Percentiles rank a stretch among this genome's conserved stretches.
Evolutionary conservation across 2,329 filamentous ascomycete genomes (phyloP).

Genomic region (Zymoseptoria tritici): DNA sequence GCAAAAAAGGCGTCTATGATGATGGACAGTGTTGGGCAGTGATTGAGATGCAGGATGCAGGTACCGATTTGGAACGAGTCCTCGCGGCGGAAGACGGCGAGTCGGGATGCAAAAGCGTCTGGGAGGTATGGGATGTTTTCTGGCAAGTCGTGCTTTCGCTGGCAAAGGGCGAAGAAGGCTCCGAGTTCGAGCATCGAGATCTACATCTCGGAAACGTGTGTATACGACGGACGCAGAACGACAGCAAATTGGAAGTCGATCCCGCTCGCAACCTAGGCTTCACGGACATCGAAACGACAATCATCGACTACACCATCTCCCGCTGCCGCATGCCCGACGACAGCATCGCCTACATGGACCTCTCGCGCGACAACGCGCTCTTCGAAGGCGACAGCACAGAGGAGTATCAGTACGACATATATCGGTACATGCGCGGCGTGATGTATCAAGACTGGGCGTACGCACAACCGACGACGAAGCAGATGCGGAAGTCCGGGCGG

Average conservation of each 20-base stretch:
- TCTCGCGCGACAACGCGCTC: slow-evolving; percentile 36
- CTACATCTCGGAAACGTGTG: slow-evolving; percentile 62
- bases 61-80: slow-evolving; percentile 46
- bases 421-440: slow-evolving; percentile 45
- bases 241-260: slow-evolving; percentile 15
- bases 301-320: slow-evolving; percentile 62
- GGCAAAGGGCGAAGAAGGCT: slow-evolving; percentile 53
- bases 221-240: slow-evolving; percentile 28
- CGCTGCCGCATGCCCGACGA: slow-evolving; percentile 44
- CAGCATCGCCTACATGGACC: slow-evolving; percentile 39
- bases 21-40: slow-evolving; percentile 55
- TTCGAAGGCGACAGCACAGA: slow-evolving; percentile 41
- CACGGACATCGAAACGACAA: slow-evolving; percentile 52
- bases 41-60: slow-evolving; percentile 60
- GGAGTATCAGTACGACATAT: slow-evolving; percentile 51
- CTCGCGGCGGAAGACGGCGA: slow-evolving; percentile 24
- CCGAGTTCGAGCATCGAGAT: slow-evolving; percentile 59
- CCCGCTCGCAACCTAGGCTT: slow-evolving; percentile 40
- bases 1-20: slow-evolving; percentile 46
- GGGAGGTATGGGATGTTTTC: slow-evolving; percentile 55
- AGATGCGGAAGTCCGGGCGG: slow-evolving; percentile 4
- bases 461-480: slow-evolving; percentile 22
- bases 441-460: slow-evolving; percentile 36
- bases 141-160: slow-evolving; percentile 58
- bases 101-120: slow-evolving; percentile 30